A percentile compares a stretch with the other conserved stretches of the same genome.
Conservation (phyloP, 768 basidiomycete genomes). For the Strobilomyces dryophilus region DNA sequence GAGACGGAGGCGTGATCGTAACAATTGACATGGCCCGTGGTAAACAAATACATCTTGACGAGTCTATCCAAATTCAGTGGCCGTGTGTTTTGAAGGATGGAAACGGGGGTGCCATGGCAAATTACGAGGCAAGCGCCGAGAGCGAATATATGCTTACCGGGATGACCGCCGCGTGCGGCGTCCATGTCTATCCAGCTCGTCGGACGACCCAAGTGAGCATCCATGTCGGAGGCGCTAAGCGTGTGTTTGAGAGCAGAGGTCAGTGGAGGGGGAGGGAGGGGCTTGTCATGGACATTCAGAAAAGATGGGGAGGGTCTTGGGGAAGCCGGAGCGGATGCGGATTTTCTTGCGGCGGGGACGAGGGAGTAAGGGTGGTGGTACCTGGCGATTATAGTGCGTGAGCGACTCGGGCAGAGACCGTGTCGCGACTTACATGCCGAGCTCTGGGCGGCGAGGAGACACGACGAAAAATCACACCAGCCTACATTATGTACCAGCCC, state of each 20-base stretch:
- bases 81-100: conserved; percentile 7
- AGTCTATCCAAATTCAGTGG: conserved; percentile 8
- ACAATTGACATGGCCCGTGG: conserved; percentile 19
- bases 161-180: conserved; percentile 1
- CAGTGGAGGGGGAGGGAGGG: conserved; percentile 39
- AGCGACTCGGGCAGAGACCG: neutral
- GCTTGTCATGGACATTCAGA: conserved; percentile 30
- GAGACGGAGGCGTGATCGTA: conserved; percentile 7
- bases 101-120: conserved; percentile 14
- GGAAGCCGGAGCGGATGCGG: conserved; percentile 26
- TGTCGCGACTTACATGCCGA: conserved; percentile 21
- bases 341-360: conserved; percentile 19
- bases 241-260: conserved; percentile 19
- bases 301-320: conserved; percentile 12
- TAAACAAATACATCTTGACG: conserved; percentile 18
- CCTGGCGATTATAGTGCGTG: conserved; percentile 8
- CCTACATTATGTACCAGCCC: conserved; percentile 18
- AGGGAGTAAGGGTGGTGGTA: conserved; percentile 22
- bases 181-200: conserved; percentile 25
- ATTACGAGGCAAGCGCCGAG: conserved; percentile 4
- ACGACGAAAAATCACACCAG: conserved; percentile 2
- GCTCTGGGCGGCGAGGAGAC: conserved; percentile 1
- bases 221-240: conserved; percentile 26
- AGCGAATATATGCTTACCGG: conserved; percentile 19
- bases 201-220: conserved; percentile 18